A percentile compares a stretch with the other conserved stretches of the same genome.
Evolutionary conservation across 2,329 filamentous ascomycete species (phyloP).

Genomic region (Botryosphaeria agaves): DNA sequence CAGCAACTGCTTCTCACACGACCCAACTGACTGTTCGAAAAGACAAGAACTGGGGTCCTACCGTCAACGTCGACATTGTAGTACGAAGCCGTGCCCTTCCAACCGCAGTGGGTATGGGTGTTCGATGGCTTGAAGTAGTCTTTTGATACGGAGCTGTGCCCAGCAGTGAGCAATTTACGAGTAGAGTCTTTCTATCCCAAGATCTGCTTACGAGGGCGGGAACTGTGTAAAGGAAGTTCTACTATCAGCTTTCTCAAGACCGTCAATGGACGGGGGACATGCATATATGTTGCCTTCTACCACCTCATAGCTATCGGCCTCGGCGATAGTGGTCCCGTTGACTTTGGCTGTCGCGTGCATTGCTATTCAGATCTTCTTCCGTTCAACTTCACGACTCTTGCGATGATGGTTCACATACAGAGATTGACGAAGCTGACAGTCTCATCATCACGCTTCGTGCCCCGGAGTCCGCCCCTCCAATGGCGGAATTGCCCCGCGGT

Average conservation of each 20-base stretch:
- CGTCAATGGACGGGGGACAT: slow-evolving; percentile 3
- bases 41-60: too few species aligned
- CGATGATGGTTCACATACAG: too few species aligned
- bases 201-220: slow-evolving; percentile 5
- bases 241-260: slow-evolving; percentile 4
- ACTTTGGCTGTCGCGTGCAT: slow-evolving; percentile 27
- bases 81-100: slow-evolving; percentile 41
- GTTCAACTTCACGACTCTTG: too few species aligned
- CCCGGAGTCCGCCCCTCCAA: too few species aligned
- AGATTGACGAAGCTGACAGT: too few species aligned
- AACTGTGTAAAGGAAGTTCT: slow-evolving; percentile 4
- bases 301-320: slow-evolving; percentile 32
- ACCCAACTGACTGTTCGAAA: too few species aligned
- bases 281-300: slow-evolving; percentile 43
- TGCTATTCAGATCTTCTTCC: too few species aligned
- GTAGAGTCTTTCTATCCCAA: too few species aligned
- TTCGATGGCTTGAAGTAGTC: slow-evolving; percentile 26
- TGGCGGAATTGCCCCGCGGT: too few species aligned
- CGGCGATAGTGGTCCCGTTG: slow-evolving; percentile 32
- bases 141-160: slow-evolving; percentile 22
- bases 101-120: slow-evolving; percentile 33
- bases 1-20: too few species aligned
- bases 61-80: slow-evolving; percentile 35
- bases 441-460: too few species aligned
- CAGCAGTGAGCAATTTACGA: too few species aligned